Base-by-base conservation (phyloP, 129 eudicot species). In the Solidago caesia region DNA sequence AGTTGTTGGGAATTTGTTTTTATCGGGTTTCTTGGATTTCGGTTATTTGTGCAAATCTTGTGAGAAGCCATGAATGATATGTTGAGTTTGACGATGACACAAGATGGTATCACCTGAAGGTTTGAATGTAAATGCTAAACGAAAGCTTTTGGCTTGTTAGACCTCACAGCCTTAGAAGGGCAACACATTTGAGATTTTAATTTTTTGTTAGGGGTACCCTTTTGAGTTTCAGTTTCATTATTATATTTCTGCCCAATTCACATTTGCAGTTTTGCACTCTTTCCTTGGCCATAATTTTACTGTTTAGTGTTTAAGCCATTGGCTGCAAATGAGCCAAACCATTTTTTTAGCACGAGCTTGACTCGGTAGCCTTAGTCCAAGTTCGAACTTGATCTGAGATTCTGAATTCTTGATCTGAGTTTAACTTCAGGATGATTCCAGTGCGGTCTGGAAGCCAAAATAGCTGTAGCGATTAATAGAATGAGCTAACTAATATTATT, bases 121-220 rank as follows among this genome's bases (percentile, higher is more conserved):
- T 64, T 49, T 71, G 80, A 70, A 68, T 57, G 84, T 81, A 81
- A 70, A 81, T 78, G 81, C 66, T 81, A 73, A 75, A 52, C 44
- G 63, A 71, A 81, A 63, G 80, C 80, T 66, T 73, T 79, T 79
- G 79, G 83, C 48, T 68, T 75, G 71, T 68, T 80, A 74, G 71
- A 74, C 79, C 74, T 67, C 63, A 73, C 79, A 73, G 55, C 75
- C 70, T 59, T 69, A 53, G 44, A 76, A 43, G 80, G 80, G 67
- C 44, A 72, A 72, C 62, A 63, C 11, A 47, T 15, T 27, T 76
- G 33, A 67, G 15, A 76, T 64, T 53, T 75, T 65, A 27, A 44
- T 66, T 58, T 21, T 62, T 13, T 52, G 60, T 21, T 51, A 51
- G 79, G 64, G 41, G 48, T 62, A 41, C 45, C 62, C 52, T 64